Evolutionary conservation across 331 rosid genomes (phyloP), one percentile per base, ranked within the genome.

Genomic region (Dryas integrifolia): DNA sequence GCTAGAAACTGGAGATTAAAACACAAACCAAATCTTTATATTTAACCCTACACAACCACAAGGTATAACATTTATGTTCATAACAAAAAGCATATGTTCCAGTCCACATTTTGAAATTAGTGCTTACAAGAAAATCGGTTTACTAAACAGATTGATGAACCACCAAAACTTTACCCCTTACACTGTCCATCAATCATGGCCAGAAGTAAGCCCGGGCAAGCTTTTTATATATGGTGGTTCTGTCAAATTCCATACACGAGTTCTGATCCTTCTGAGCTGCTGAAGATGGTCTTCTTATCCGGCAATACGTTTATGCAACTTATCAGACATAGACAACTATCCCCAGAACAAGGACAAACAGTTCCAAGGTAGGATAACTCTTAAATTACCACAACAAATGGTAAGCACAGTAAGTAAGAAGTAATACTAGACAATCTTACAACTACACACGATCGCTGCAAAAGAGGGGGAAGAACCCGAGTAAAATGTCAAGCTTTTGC

Each of bases 401-500:
- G 73, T 79, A 76, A 40, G 41, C 67, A 66, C 68, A 44, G 62
- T 21, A 58, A 14, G 87, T 82, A 76, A 71, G 77, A 73, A 79
- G 79, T 72, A 82, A 79, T 63, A 80, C 89, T 79, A 86, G 88
- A 86, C 78, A 77, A 74, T 72, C 84, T 56, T 80, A 85, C 77
- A 84, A 83, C 86, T 83, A 86, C 90, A 88, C 88, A 85, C 86
- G 81, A 79, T 58, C 73, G 11, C 69, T 56, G 61, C 73, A 75
- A 76, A 14, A 43, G 65, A 56, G 60, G 62, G 86, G 77, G 81
- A 66, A 49, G 68, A 53, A 79, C 81, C 81, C 83, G 44, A 75
- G 88, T 74, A 77, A 77, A 83, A 74, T 66, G 92, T 86, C 84
- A 86, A 87, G 89, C 84, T 86, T 83, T 72, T 71, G 89, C 89